Evolutionary conservation across 805 yeast species (phyloP).

Genomic region (Phaffomyces opuntiae): DNA sequence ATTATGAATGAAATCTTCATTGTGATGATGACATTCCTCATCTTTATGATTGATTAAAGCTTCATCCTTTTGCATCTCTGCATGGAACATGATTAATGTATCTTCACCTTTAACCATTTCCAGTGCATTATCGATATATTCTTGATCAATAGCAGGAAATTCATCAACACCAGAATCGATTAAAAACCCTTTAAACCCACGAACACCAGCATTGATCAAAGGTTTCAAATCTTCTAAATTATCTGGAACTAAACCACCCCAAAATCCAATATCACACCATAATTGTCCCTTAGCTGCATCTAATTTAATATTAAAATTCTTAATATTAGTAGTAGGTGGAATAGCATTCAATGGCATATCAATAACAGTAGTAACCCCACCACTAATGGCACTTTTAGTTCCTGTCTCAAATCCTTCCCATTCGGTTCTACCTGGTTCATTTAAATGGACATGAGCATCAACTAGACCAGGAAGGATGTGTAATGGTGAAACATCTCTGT

Average conservation of each 20-base stretch:
- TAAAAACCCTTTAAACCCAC: slow-evolving; percentile 90
- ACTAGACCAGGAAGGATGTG: slow-evolving; percentile 84
- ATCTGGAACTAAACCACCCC: slow-evolving; percentile 92
- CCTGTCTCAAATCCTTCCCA: slow-evolving; percentile 99
- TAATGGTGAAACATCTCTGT: slow-evolving; percentile 52
- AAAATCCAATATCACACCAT: slow-evolving; percentile 92
- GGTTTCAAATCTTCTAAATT: slow-evolving; percentile 68
- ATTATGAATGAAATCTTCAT: slow-evolving; percentile 13
- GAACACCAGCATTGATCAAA: slow-evolving; percentile 75
- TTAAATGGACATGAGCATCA: slow-evolving; percentile 89
- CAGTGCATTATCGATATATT: slow-evolving; percentile 64
- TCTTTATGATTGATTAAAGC: not conserved
- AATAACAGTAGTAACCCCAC: slow-evolving; percentile 92
- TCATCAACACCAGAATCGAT: slow-evolving; percentile 96
- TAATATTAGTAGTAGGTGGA: slow-evolving; percentile 88
- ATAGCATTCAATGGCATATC: slow-evolving; percentile 96
- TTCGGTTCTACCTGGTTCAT: slow-evolving; percentile 96
- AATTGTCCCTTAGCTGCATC: slow-evolving; percentile 74
- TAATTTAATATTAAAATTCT: slow-evolving; percentile 67
- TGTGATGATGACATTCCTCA: slow-evolving; percentile 25
- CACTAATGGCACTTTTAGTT: slow-evolving; percentile 88
- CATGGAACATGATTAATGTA: slow-evolving; percentile 86
- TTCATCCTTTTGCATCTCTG: slow-evolving; percentile 58
- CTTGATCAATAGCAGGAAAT: slow-evolving; percentile 72
- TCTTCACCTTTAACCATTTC: slow-evolving; percentile 48